phyloP scores from a whole-genome alignment of 2,329 filamentous ascomycete species.

The Hymenotorrendiella dingleyae region DNA sequence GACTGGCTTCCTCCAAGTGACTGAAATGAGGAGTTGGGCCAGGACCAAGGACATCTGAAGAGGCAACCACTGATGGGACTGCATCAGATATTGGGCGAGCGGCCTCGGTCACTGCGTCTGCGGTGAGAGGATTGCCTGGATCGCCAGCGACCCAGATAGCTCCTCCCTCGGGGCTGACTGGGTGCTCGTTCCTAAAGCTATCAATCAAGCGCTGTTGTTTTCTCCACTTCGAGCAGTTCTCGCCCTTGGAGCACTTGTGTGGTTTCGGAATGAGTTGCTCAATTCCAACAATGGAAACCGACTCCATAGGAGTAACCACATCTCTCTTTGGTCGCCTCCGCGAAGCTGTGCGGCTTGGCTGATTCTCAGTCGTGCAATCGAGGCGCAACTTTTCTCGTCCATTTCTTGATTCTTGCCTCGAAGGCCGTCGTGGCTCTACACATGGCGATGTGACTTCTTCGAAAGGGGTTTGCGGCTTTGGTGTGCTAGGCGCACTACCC shows the following conservation, averaged over 20 bases:
- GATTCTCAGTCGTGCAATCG: slow-evolving; percentile 25
- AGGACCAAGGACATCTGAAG: slow-evolving; percentile 82
- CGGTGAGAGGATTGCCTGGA: slow-evolving; percentile 68
- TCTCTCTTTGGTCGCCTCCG: slow-evolving; percentile 38
- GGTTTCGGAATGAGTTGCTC: slow-evolving; percentile 82
- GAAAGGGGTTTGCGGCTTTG: slow-evolving; percentile 52
- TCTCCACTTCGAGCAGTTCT: slow-evolving; percentile 76
- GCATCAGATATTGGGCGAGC: slow-evolving; percentile 67
- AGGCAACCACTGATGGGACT: slow-evolving; percentile 79
- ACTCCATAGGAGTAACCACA: slow-evolving; percentile 71
- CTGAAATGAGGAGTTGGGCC: slow-evolving; percentile 57
- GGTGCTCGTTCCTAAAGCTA: slow-evolving; percentile 69
- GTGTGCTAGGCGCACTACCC: slow-evolving; percentile 46
- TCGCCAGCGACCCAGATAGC: slow-evolving; percentile 73
- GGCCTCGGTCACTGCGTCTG: slow-evolving; percentile 36
- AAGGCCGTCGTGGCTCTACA: slow-evolving; percentile 17
- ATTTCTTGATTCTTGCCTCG: slow-evolving; percentile 19
- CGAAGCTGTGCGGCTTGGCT: slow-evolving; percentile 22
- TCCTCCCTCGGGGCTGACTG: slow-evolving; percentile 54
- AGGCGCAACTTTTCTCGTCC: slow-evolving; percentile 11
- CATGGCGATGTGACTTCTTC: slow-evolving; percentile 45
- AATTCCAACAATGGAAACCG: slow-evolving; percentile 85
- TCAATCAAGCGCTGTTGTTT: slow-evolving; percentile 75
- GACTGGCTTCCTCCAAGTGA: slow-evolving; percentile 66
- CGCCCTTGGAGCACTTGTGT: slow-evolving; percentile 80